Evolutionary conservation across 768 basidiomycete species (phyloP).

Genomic region (Termitomyces sp.): DNA sequence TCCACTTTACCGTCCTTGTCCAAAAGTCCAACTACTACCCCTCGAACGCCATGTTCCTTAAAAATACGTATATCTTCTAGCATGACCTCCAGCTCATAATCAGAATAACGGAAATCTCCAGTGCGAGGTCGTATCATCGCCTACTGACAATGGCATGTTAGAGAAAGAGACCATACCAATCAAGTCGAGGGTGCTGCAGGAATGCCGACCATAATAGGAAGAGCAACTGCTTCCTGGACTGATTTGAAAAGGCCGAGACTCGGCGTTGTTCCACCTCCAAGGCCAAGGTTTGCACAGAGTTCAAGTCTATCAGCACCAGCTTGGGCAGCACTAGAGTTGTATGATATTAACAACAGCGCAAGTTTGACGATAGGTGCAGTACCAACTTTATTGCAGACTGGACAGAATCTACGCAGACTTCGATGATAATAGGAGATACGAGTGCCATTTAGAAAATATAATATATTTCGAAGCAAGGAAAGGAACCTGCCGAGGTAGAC

Average conservation of each 20-base stretch:
- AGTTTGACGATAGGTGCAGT: conserved; percentile 3
- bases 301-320: conserved; percentile 78
- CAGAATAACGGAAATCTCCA: conserved; percentile 75
- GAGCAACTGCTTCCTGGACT: conserved; percentile 42
- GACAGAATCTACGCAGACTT: conserved; percentile 76
- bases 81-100: conserved; percentile 67
- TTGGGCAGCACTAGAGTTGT: conserved; percentile 48
- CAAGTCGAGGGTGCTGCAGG: not conserved
- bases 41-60: conserved; percentile 50
- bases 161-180: conserved; percentile 1
- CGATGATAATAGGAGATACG: conserved; percentile 28
- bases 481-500: not conserved
- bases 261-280: conserved; percentile 82
- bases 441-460: conserved; percentile 13
- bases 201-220: conserved; percentile 61
- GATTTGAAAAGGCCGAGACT: conserved; percentile 65
- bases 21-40: conserved; percentile 66
- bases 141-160: conserved; percentile 28
- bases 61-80: conserved; percentile 62
- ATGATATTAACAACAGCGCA: conserved; percentile 5
- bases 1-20: conserved; percentile 54
- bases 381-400: conserved; percentile 62
- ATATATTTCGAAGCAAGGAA: too few species aligned
- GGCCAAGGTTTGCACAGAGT: conserved; percentile 60
- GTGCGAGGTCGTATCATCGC: conserved; percentile 75